phyloP scores from a whole-genome alignment of 2,329 filamentous ascomycete genomes.

The Penicillium aurantiogriseum region DNA sequence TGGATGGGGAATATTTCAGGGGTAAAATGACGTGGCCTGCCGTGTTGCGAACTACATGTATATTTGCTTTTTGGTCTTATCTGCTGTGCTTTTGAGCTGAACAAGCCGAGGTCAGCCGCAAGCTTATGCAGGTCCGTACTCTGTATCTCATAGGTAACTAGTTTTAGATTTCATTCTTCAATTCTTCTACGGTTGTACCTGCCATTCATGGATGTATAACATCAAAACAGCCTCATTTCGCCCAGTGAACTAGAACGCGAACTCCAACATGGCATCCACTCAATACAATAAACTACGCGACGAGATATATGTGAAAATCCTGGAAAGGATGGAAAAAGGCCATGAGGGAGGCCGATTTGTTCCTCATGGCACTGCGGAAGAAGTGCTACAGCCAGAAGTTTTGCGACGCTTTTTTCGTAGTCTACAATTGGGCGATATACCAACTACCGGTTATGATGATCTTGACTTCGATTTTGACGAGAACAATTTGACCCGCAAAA shows the following conservation, averaged over 20 bases:
- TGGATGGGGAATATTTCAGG: neutral
- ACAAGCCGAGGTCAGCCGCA: neutral
- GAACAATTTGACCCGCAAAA: neutral
- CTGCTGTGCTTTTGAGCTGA: neutral
- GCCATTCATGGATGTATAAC: neutral
- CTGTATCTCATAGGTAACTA: neutral
- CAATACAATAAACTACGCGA: neutral
- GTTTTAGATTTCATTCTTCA: neutral
- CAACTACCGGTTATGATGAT: neutral
- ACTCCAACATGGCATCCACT: neutral
- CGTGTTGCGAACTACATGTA: too few species aligned
- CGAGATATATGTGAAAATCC: neutral
- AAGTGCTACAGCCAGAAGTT: neutral
- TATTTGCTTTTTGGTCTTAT: neutral
- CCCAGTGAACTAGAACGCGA: neutral
- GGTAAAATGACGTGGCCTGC: neutral
- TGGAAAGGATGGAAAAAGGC: neutral
- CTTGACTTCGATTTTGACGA: neutral
- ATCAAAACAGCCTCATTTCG: neutral
- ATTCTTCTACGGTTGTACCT: neutral
- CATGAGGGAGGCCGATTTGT: neutral
- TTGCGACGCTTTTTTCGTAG: neutral
- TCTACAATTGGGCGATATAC: neutral
- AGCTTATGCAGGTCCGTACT: neutral
- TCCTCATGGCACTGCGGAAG: neutral